phyloP scores from a whole-genome alignment of 1,139 yeast genomes.

The Taphrina populina region DNA sequence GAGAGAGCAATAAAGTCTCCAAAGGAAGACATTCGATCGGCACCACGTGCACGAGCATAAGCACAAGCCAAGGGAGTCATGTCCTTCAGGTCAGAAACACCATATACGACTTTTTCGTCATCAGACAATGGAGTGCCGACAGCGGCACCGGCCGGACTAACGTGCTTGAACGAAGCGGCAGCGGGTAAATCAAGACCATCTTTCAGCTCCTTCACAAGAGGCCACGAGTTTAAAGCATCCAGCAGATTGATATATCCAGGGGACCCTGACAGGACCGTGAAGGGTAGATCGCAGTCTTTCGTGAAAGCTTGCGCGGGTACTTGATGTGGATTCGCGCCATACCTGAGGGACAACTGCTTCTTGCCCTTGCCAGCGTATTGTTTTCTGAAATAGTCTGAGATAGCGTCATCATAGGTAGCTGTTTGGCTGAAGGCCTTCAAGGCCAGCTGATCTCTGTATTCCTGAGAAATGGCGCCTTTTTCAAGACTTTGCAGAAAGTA shows the following conservation, averaged over 20 bases:
- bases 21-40: conserved; percentile 98
- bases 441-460: conserved; percentile 78
- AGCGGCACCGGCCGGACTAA: conserved; percentile 98
- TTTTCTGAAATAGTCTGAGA: conserved; percentile 95
- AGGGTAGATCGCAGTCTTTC: conserved; percentile 80
- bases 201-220: conserved; percentile 91
- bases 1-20: conserved; percentile 98
- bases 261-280: conserved; percentile 87
- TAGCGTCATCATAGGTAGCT: conserved; percentile 93
- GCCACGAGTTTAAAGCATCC: conserved; percentile 98
- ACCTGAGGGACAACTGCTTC: conserved; percentile 89
- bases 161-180: conserved; percentile 98
- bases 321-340: conserved; percentile 99
- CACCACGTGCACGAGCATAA: conserved; percentile 99
- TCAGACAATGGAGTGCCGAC: conserved; percentile 91
- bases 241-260: conserved; percentile 96
- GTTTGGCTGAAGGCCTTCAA: conserved; percentile 97
- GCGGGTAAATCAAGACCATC: conserved; percentile 95
- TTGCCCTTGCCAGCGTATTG: conserved; percentile 80
- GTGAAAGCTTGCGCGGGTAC: conserved; percentile 98
- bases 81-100: conserved; percentile 72
- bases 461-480: conserved; percentile 67
- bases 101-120: conserved; percentile 89
- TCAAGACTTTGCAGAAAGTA: conserved; percentile 76
- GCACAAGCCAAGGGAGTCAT: conserved; percentile 96